Evolutionary conservation across 768 basidiomycete species (phyloP).

Genomic region (Boletus reticulatus): DNA sequence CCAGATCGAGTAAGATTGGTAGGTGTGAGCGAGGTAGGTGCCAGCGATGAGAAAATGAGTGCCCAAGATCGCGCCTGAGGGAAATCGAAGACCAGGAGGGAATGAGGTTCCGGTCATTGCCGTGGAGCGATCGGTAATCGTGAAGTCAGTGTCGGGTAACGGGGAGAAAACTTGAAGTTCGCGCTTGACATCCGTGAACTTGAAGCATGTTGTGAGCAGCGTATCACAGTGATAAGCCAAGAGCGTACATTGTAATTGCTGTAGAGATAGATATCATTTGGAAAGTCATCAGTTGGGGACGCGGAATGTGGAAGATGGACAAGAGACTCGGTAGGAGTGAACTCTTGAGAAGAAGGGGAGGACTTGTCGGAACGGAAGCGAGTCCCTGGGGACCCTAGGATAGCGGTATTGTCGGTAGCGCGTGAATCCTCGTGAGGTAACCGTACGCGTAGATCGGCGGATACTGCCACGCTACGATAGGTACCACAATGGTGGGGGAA

Average conservation of each 20-base stretch:
- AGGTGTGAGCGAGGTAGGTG: conserved; percentile 91
- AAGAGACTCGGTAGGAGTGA: conserved; percentile 57
- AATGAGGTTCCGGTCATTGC: conserved; percentile 79
- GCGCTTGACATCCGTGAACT: conserved; percentile 95
- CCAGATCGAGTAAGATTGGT: conserved; percentile 97
- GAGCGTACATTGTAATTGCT: conserved; percentile 90
- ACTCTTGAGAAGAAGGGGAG: conserved; percentile 41
- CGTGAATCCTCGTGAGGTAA: conserved; percentile 60
- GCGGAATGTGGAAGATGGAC: conserved; percentile 77
- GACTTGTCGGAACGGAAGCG: conserved; percentile 55
- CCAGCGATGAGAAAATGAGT: conserved; percentile 92
- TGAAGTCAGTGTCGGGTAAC: conserved; percentile 70
- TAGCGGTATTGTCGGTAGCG: conserved; percentile 37
- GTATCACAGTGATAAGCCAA: not conserved
- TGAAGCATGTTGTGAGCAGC: conserved; percentile 11
- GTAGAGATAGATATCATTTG: conserved; percentile 87
- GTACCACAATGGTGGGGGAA: conserved; percentile 96
- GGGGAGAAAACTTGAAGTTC: conserved; percentile 93
- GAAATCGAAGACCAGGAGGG: conserved; percentile 95
- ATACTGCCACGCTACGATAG: conserved; percentile 90
- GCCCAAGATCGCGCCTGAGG: conserved; percentile 89
- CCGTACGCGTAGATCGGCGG: conserved; percentile 65
- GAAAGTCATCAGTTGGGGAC: conserved; percentile 66
- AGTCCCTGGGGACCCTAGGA: conserved; percentile 53
- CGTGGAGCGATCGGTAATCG: conserved; percentile 75